These are phyloP conservation scores for Pythium graminicola DNA, from an alignment of 352 stramenopile species.

Conservation along the genomic window DNA sequence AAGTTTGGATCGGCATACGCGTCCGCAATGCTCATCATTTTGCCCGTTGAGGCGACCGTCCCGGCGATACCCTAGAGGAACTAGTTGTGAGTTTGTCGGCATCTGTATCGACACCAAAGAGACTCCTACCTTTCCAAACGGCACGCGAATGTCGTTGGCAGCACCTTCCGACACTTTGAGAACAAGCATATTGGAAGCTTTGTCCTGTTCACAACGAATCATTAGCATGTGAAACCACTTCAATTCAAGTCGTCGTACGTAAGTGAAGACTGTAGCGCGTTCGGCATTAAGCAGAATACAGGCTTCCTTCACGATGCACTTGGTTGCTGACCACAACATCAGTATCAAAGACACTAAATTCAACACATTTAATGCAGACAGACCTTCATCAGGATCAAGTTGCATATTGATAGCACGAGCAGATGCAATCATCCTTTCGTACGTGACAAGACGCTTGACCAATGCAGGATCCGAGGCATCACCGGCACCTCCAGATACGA, in stretches of 20 bases:
- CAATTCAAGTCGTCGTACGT: too few relatives aligned
- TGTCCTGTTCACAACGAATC: slow-evolving; percentile 34
- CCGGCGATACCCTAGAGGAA: slow-evolving; percentile 78
- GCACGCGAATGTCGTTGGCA: slow-evolving; percentile 79
- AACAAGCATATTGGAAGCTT: slow-evolving; percentile 67
- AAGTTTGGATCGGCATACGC: slow-evolving; percentile 93
- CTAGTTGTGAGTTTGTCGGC: too few relatives aligned
- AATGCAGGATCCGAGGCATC: slow-evolving; percentile 32
- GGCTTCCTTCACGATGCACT: slow-evolving; percentile 82
- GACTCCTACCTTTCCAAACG: slow-evolving; percentile 57
- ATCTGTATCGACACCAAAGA: neutral
- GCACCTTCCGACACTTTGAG: slow-evolving; percentile 84
- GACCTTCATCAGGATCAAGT: slow-evolving; percentile 68
- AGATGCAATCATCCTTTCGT: slow-evolving; percentile 78
- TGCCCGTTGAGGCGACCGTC: slow-evolving; percentile 70
- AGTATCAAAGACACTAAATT: too few relatives aligned
- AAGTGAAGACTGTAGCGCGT: slow-evolving; percentile 85
- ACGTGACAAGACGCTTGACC: slow-evolving; percentile 46
- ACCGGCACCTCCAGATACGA: neutral
- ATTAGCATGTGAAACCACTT: neutral
- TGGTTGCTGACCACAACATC: slow-evolving; percentile 42
- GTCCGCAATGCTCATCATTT: slow-evolving; percentile 87
- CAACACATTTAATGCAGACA: too few relatives aligned
- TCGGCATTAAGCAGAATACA: slow-evolving; percentile 86
- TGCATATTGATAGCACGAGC: slow-evolving; percentile 77